Evolutionary conservation across 768 basidiomycete genomes (phyloP).

Genomic region (Gymnopilus junonius): DNA sequence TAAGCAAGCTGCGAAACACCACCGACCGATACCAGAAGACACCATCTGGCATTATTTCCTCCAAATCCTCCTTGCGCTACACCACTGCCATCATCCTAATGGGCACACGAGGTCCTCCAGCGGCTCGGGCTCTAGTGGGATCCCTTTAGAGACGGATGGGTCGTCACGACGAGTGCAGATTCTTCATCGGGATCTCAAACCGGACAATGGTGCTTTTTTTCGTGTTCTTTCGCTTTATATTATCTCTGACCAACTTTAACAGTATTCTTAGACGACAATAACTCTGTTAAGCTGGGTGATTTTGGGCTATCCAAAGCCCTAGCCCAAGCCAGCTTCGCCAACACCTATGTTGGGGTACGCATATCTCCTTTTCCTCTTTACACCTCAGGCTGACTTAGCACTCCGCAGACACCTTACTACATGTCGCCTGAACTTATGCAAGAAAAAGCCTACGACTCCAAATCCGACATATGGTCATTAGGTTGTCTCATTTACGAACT

Average conservation of each 20-base stretch:
- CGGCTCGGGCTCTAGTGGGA: conserved; percentile 33
- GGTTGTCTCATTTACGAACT: conserved; percentile 97
- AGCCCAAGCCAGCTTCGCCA: conserved; percentile 85
- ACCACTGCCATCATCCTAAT: conserved; percentile 90
- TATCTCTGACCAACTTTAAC: neutral
- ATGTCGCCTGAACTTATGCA: conserved; percentile 99
- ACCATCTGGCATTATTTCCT: conserved; percentile 96
- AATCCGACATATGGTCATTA: conserved; percentile 98
- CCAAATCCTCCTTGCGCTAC: conserved; percentile 88
- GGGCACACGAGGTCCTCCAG: conserved; percentile 54
- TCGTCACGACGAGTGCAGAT: conserved; percentile 75
- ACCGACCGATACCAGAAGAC: conserved; percentile 84
- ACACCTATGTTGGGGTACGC: conserved; percentile 95
- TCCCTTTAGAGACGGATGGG: too few species aligned
- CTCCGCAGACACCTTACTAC: conserved; percentile 90
- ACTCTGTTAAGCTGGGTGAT: conserved; percentile 94
- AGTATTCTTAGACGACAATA: conserved; percentile 90
- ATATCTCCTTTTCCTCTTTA: neutral
- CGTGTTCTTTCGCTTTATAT: neutral
- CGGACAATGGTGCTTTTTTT: conserved; percentile 82
- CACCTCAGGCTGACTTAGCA: neutral
- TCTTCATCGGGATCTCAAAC: conserved; percentile 94
- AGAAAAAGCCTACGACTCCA: conserved; percentile 96
- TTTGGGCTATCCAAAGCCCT: conserved; percentile 98
- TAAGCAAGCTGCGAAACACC: conserved; percentile 71